Conservation (phyloP, 2,329 filamentous ascomycete genomes). For the Corynespora cassiicola region DNA sequence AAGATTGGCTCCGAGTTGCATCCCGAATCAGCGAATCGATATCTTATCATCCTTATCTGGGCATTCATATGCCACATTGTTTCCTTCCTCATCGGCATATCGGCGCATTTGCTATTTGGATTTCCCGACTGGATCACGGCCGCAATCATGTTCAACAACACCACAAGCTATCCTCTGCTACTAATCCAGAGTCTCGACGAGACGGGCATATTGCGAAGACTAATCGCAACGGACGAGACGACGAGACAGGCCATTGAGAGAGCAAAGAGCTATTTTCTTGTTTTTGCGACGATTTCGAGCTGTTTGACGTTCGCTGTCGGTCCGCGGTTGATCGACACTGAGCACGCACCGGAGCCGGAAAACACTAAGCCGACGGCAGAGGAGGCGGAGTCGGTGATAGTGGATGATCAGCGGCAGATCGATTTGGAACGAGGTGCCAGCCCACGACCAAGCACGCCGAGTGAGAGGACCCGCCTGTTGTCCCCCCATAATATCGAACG, state of each 20-base stretch:
- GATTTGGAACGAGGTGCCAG: background rate
- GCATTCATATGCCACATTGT: slow-evolving; percentile 56
- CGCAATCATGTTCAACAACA: slow-evolving; percentile 64
- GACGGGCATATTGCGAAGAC: slow-evolving; percentile 61
- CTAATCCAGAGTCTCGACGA: slow-evolving; percentile 58
- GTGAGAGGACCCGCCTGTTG: slow-evolving; percentile 26
- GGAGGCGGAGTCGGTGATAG: slow-evolving; percentile 3
- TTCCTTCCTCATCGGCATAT: slow-evolving; percentile 55
- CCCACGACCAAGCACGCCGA: slow-evolving; percentile 1
- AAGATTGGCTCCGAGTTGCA: slow-evolving; percentile 60
- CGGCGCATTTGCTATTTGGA: slow-evolving; percentile 51
- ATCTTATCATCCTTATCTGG: slow-evolving; percentile 58
- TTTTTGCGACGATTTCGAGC: slow-evolving; percentile 68
- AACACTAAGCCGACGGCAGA: slow-evolving; percentile 18
- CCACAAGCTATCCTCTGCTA: slow-evolving; percentile 59
- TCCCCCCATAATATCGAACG: too few relatives aligned
- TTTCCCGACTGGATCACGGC: slow-evolving; percentile 62
- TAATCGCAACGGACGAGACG: slow-evolving; percentile 53
- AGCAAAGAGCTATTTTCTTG: slow-evolving; percentile 70
- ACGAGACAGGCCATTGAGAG: slow-evolving; percentile 58
- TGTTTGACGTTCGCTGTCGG: slow-evolving; percentile 70
- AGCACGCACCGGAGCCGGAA: slow-evolving; percentile 34
- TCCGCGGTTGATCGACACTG: slow-evolving; percentile 61
- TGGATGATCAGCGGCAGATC: slow-evolving; percentile 3
- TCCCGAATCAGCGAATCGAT: slow-evolving; percentile 52